These are phyloP conservation scores for Sisymbrium irio DNA, from an alignment of 345 rosid species.

Conservation along the genomic window DNA sequence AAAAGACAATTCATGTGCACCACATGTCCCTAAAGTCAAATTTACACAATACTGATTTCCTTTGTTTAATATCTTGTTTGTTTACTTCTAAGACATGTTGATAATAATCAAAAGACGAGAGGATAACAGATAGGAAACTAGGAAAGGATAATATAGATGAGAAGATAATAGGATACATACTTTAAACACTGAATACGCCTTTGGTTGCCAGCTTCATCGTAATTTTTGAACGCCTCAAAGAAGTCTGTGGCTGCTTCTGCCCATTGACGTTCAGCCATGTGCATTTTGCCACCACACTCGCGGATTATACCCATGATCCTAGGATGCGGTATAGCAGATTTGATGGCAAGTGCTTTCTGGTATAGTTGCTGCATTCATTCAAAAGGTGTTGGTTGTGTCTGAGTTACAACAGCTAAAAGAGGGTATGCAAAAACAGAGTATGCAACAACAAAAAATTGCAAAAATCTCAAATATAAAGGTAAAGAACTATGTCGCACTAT, in stretches of 20 bases:
- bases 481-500: background rate
- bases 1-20: background rate
- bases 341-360: constrained; percentile 96
- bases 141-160: background rate
- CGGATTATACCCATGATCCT: constrained; percentile 99
- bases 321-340: constrained; percentile 99
- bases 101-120: background rate
- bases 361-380: constrained; percentile 78
- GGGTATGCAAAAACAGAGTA: constrained; percentile 1
- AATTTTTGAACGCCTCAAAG: constrained; percentile 99
- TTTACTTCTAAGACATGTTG: background rate
- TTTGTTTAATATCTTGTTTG: background rate
- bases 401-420: constrained; percentile 11
- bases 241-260: constrained; percentile 98
- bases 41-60: background rate
- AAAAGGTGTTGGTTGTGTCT: constrained; percentile 13
- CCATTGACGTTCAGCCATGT: constrained; percentile 99
- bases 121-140: background rate
- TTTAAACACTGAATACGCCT: constrained; percentile 97
- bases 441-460: background rate
- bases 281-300: constrained; percentile 99
- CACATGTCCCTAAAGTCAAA: constrained; percentile 6
- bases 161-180: constrained; percentile 46
- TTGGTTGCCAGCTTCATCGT: constrained; percentile 99
- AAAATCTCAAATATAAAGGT: background rate